Evolutionary conservation across 345 rosid species (phyloP).

Genomic region (Eucalyptus polybractea): DNA sequence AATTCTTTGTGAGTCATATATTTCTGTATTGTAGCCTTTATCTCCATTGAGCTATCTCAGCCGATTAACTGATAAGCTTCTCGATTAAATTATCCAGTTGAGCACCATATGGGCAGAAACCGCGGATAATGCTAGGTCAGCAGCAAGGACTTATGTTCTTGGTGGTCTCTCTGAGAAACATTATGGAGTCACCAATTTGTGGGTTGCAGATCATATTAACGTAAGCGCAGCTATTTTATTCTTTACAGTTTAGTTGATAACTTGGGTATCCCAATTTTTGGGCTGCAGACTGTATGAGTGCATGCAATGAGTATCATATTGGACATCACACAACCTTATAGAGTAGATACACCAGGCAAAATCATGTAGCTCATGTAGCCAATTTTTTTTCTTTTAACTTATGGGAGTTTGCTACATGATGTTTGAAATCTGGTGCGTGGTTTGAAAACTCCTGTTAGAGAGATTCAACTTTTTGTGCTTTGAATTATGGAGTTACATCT

Average conservation of each 20-base stretch:
- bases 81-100: slow-evolving; percentile 22
- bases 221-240: slow-evolving; percentile 11
- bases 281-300: not conserved
- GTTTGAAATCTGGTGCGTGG: not conserved
- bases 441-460: not conserved
- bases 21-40: not conserved
- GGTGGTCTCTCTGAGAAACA: slow-evolving; percentile 88
- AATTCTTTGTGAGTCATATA: not conserved
- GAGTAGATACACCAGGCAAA: not conserved
- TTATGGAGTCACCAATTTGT: slow-evolving; percentile 66
- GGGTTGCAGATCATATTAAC: slow-evolving; percentile 72
- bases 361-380: not conserved
- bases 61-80: not conserved
- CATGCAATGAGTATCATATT: not conserved
- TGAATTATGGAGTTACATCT: not conserved
- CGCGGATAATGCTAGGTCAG: slow-evolving; percentile 84
- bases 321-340: not conserved
- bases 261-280: not conserved
- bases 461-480: not conserved
- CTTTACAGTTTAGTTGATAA: not conserved
- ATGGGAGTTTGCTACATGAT: not conserved
- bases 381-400: not conserved
- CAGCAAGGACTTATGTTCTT: slow-evolving; percentile 71
- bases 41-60: not conserved
- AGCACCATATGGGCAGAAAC: slow-evolving; percentile 98